A percentile compares a stretch with the other conserved stretches of the same genome.
phyloP scores from a whole-genome alignment of 306 rosid species.

The Castanea crenata region DNA sequence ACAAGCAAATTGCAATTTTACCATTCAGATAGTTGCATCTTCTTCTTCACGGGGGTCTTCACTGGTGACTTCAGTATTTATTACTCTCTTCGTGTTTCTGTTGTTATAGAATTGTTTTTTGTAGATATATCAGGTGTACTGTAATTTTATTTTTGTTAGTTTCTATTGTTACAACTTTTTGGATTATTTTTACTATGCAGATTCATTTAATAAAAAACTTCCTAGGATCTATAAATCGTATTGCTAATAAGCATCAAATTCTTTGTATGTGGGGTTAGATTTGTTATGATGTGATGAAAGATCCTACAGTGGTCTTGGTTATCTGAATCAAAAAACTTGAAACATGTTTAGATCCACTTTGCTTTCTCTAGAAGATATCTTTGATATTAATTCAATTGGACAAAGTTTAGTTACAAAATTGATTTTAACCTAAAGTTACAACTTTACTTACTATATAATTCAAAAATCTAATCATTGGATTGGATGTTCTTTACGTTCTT shows the following conservation, averaged over 20 bases:
- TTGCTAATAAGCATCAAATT: background rate
- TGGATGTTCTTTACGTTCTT: too few species aligned
- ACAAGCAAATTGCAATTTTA: conserved; percentile 74
- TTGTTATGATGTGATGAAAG: background rate
- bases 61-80: conserved; percentile 25
- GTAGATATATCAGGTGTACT: conserved; percentile 33
- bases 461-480: too few species aligned
- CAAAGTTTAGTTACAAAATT: too few species aligned
- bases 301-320: too few species aligned
- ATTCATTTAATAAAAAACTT: conserved; percentile 5
- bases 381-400: too few species aligned
- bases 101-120: conserved; percentile 35
- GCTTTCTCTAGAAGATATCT: too few species aligned
- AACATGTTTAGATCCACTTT: too few species aligned
- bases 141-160: conserved; percentile 19
- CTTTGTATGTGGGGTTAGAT: background rate
- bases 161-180: background rate
- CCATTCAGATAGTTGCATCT: conserved; percentile 57
- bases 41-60: conserved; percentile 40
- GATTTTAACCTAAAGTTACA: too few species aligned
- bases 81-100: conserved; percentile 26
- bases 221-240: background rate
- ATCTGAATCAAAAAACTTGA: too few species aligned
- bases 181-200: conserved; percentile 22
- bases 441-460: too few species aligned